These are phyloP conservation scores for Ogataea pilisensis DNA, from an alignment of 805 yeast species.

Conservation along the genomic window DNA sequence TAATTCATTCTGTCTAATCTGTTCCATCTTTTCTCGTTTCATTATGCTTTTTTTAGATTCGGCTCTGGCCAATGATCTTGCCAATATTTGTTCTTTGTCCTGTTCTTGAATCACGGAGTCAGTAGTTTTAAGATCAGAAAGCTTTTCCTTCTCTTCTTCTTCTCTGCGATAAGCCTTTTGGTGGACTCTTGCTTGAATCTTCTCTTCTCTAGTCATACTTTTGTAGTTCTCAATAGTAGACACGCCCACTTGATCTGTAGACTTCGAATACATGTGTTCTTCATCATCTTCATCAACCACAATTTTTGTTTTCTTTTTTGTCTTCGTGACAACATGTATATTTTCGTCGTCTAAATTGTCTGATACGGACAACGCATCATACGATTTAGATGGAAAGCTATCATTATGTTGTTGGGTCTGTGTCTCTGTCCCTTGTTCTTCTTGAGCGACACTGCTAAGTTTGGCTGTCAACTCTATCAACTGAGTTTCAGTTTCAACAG, in stretches of 20 bases:
- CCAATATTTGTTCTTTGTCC: no score
- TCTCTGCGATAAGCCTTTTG: conserved; percentile 17
- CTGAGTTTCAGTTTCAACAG: no score
- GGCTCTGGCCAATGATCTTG: no score
- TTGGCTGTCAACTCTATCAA: no score
- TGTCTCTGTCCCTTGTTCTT: no score
- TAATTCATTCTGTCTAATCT: conserved; percentile 19
- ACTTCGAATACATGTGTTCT: neutral
- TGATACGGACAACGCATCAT: neutral
- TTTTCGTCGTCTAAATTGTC: neutral
- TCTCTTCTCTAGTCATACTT: conserved; percentile 23
- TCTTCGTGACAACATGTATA: neutral
- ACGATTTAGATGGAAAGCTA: neutral
- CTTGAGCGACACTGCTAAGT: no score
- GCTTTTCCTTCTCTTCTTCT: conserved; percentile 9
- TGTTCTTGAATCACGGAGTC: no score
- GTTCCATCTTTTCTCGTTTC: conserved; percentile 6
- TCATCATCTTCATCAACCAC: conserved; percentile 9
- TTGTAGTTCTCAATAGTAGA: conserved; percentile 17
- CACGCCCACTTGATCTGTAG: neutral
- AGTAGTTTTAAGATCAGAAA: neutral
- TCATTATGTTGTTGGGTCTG: neutral
- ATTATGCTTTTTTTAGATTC: conserved; percentile 7
- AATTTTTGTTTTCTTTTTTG: conserved; percentile 4
- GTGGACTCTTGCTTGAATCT: conserved; percentile 26